Evolutionary conservation across 2,329 filamentous ascomycete genomes (phyloP), one percentile per base, ranked within the genome.

Genomic region (Aurifilum marmelostoma): DNA sequence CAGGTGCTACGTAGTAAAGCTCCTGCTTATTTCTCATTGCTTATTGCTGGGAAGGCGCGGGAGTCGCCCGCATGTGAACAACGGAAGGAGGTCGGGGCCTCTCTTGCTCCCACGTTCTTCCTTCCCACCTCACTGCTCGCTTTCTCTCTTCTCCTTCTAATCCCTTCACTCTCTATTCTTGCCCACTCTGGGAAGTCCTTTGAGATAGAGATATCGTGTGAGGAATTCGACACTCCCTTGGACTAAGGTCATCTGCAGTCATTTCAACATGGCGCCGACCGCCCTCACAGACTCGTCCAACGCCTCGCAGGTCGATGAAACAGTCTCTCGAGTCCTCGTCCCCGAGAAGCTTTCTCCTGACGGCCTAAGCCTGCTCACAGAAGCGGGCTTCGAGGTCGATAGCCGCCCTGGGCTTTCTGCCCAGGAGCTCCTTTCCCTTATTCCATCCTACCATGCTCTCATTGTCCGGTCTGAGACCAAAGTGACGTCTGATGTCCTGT

Each of bases 381-480:
- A 85, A 27, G 84, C 87, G 50, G 39, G 56, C 63, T 89, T 92
- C 74, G 87, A 92, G 29, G 91, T 95, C 43, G 88, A 95, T 75
- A 88, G 89, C 72, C 87, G 85, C 65, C 86, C 87, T 63, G 87
- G 86, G 1, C 80, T 94, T 21, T 85, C 84, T 3, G 79, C 90
- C 0, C 83, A 88, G 1, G 87, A 93, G 72, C 84, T 95, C 27
- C 79, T 89, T 56, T 73, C 81, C n/a, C 84, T 90, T 69, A 93
- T 95, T 68, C 86, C 88, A 0, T 81, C 85, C 29, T 94, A 94
- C 77, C 88, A 94, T 62, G 92, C 90, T 27, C 84, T 95, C 65
- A 92, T 95, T 70, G 89, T 95, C 54, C 89, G 92, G 2, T 94
- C 92, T 50, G 92, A 94, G 79, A 95, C 92, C 1, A 91, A 94